Conservation (phyloP, 192 early-diverging fungal species). For the Rhizophagus sp. region DNA sequence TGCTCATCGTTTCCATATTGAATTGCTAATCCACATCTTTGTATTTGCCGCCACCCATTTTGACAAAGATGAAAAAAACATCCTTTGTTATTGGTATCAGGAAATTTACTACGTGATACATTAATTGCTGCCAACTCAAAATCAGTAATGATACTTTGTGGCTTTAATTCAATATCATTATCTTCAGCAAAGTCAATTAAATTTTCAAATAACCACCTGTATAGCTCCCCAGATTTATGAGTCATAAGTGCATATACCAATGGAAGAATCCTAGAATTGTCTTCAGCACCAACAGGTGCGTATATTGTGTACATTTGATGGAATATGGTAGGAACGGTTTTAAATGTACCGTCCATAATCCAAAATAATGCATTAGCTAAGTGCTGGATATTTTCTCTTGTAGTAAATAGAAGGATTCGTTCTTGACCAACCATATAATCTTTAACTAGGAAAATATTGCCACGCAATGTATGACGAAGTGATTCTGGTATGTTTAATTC, state of each 20-base stretch:
- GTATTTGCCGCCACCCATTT: constrained; percentile 5
- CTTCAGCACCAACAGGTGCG: not conserved
- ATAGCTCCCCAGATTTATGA: not conserved
- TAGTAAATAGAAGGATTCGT: constrained; percentile 14
- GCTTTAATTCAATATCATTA: not conserved
- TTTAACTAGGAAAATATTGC: not conserved
- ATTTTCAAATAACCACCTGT: not conserved
- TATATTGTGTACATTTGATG: constrained; percentile 1
- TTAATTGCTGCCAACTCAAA: constrained; percentile 15
- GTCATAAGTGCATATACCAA: not conserved
- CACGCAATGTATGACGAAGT: not conserved
- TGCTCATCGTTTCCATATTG: not conserved
- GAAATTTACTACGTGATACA: not conserved
- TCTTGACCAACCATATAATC: not conserved
- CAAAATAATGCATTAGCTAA: not conserved
- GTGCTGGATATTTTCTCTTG: not conserved
- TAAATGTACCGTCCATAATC: constrained; percentile 4
- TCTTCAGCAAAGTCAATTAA: not conserved
- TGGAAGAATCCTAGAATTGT: not conserved
- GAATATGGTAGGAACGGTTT: constrained; percentile 7
- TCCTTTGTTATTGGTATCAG: not conserved
- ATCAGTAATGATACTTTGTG: not conserved
- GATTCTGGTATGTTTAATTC: not conserved
- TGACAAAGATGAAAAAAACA: not conserved
- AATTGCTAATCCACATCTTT: not conserved